Percentiles rank a stretch among this genome's conserved stretches.
Conservation (phyloP, 2,329 filamentous ascomycete genomes). For the Eutypella sp. region DNA sequence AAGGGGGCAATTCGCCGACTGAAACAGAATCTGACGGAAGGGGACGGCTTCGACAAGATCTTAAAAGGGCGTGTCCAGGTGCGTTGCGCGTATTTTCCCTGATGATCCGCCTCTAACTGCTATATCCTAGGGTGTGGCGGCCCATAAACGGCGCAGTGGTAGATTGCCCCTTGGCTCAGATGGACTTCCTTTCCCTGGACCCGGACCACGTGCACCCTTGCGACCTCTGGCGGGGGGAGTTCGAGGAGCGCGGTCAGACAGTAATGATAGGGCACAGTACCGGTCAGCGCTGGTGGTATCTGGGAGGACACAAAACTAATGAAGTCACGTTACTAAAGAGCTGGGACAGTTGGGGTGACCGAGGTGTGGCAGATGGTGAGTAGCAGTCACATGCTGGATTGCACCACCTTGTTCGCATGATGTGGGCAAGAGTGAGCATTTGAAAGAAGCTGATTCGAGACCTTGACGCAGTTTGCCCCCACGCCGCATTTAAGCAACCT, state of each 20-base stretch:
- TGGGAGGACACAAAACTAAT: conserved; percentile 6
- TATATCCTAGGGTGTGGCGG: conserved; percentile 7
- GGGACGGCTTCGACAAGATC: conserved; percentile 1
- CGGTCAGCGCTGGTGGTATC: conserved; percentile 10
- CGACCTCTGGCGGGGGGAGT: conserved; percentile 4
- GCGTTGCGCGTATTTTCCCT: neutral
- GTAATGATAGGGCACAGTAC: conserved; percentile 3
- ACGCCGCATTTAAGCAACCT: conserved; percentile 6
- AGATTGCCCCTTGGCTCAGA: conserved; percentile 8
- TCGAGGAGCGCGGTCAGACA: conserved; percentile 10
- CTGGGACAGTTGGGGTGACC: conserved; percentile 10
- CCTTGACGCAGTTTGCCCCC: conserved; percentile 16
- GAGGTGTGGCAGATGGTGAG: conserved; percentile 3
- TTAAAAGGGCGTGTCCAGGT: conserved; percentile 6
- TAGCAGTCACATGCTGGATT: neutral
- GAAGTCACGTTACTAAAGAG: conserved; percentile 15
- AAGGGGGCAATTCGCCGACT: conserved; percentile 3
- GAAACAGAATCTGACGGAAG: neutral
- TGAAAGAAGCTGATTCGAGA: neutral
- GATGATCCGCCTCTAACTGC: neutral
- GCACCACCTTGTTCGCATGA: neutral
- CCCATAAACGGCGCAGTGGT: conserved; percentile 3
- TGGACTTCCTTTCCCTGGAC: conserved; percentile 8
- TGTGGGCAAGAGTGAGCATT: neutral
- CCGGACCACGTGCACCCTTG: conserved; percentile 6